Base-by-base conservation (phyloP, 176 grass and related monocot species). In the Oryza longistaminata region DNA sequence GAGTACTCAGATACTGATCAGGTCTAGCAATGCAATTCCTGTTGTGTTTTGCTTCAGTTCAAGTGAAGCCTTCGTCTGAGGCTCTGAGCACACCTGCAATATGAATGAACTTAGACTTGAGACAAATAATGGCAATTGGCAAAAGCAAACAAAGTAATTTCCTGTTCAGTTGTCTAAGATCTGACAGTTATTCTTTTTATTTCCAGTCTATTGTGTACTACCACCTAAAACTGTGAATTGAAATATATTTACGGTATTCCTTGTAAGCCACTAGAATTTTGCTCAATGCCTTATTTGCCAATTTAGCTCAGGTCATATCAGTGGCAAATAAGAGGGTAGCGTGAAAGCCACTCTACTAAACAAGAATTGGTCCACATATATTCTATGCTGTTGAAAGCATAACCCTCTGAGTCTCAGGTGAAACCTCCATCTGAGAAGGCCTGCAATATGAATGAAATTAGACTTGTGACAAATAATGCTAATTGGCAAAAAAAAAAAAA, bases 61-160 rank as follows among this genome's bases (percentile, higher is more conserved):
- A 16, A 53, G 1, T 16, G 3, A 33, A 33, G 34, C 16, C 39
- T 49, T 52, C 25, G 10, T 33, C 73, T 14, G 3, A 43, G 42
- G 42, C 42, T 43, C 42, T 43, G 42, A 19, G 16, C 34, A 55
- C 26, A 3, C 49, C 46, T 55, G 45, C 45, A 74, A 52, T 27
- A 74, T 52, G 45, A 31, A 2, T 15, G 16, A 74, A 70, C 52
- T 33, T 50, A 74, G 25, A 19, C 26, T 40, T 40, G 66, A 17
- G 71, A 31, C 25, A 74, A 52, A 73, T 26, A 71, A n/a, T 44
- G 70, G 22, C 6, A 73, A 49, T 48, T 73, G 71, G 14, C 2
- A 73, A 50, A 48, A 50, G 44, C 26, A 55, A 75, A 13, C 27
- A 75, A n/a, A 34, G 73, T 35, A 75, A 55, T 55, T 75, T 75